Evolutionary conservation across 306 rosid genomes (phyloP).

Genomic region (Sophora flavescens): DNA sequence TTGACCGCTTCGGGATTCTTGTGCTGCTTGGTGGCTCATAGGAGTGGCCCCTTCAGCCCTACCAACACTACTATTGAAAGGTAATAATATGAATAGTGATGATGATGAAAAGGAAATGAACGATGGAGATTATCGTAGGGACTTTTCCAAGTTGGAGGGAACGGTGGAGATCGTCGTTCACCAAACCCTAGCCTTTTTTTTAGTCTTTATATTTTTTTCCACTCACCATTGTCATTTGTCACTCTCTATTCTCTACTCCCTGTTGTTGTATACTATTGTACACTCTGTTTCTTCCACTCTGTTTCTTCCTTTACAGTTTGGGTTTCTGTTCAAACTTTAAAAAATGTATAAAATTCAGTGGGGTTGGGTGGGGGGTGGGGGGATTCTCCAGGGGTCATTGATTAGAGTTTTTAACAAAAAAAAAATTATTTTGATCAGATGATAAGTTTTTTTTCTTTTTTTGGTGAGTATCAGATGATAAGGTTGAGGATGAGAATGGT

Average conservation of each 20-base stretch:
- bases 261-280: neutral
- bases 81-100: neutral
- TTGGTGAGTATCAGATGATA: too few species aligned
- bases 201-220: too few species aligned
- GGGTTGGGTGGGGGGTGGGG: too few species aligned
- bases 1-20: constrained; percentile 64
- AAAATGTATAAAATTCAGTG: neutral
- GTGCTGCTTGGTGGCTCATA: constrained; percentile 67
- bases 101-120: too few species aligned
- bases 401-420: too few species aligned
- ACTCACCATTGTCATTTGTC: neutral
- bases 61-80: constrained; percentile 27
- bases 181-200: neutral
- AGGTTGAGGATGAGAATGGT: neutral
- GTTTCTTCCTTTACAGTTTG: neutral
- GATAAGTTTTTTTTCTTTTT: too few species aligned
- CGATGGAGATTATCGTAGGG: neutral
- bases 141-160: neutral
- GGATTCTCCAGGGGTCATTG: too few species aligned
- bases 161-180: constrained; percentile 28
- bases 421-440: too few species aligned
- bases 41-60: constrained; percentile 43
- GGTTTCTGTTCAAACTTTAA: constrained; percentile 20
- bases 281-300: constrained; percentile 4
- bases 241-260: neutral